Percentiles rank a stretch among this genome's conserved stretches.
Conservation (phyloP, 2,329 filamentous ascomycete genomes). For the Zymoseptoria crescenta region DNA sequence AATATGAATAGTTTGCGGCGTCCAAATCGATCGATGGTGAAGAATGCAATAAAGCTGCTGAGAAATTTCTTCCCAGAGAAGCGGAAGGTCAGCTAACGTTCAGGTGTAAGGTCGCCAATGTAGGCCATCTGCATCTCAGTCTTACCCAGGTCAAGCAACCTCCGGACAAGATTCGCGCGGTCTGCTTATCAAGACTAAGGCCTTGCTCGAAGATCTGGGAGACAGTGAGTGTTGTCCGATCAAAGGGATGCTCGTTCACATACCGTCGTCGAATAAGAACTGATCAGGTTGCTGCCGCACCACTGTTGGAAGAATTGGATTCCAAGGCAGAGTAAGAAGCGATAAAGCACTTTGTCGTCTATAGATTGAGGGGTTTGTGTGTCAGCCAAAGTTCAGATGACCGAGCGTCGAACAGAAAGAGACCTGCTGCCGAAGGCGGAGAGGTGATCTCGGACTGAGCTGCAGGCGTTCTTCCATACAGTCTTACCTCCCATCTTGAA, state of each 20-base stretch:
- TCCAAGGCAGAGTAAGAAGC: conserved; percentile 44
- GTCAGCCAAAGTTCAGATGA: too few species aligned
- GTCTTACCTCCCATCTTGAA: conserved; percentile 36
- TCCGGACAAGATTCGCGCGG: conserved; percentile 38
- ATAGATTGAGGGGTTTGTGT: too few species aligned
- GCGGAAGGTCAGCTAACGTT: background rate
- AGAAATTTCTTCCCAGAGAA: conserved; percentile 37
- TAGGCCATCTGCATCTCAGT: background rate
- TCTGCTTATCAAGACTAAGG: conserved; percentile 33
- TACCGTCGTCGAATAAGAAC: conserved; percentile 21
- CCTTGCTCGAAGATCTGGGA: conserved; percentile 20
- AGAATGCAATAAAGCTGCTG: conserved; percentile 44
- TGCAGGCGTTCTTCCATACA: conserved; percentile 33
- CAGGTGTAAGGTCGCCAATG: too few species aligned
- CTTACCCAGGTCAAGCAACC: conserved; percentile 44
- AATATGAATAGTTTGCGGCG: conserved; percentile 46
- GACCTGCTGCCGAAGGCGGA: too few species aligned
- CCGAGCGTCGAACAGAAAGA: too few species aligned
- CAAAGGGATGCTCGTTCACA: background rate
- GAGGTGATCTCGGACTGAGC: too few species aligned
- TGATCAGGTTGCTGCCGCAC: conserved; percentile 36
- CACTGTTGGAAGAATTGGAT: conserved; percentile 47
- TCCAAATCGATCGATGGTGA: conserved; percentile 46
- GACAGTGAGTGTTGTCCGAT: background rate
- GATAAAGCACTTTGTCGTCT: conserved; percentile 44